These are phyloP conservation scores for Penicillium argentinense DNA, from an alignment of 495 filamentous ascomycete genomes.

Conservation along the genomic window DNA sequence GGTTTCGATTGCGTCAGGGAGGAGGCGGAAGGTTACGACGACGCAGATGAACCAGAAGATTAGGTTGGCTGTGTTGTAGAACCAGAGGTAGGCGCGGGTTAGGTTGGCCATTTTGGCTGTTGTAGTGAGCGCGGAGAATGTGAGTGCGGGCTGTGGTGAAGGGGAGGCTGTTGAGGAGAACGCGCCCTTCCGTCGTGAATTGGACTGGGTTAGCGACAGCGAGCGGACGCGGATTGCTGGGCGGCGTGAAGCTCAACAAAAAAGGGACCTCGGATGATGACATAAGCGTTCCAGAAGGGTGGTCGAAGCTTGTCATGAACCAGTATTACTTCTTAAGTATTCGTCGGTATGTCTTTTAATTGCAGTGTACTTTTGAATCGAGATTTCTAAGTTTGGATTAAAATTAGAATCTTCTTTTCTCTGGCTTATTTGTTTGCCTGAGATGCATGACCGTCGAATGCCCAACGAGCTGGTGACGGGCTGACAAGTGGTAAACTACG, in stretches of 20 bases:
- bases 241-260: constrained; percentile 12
- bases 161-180: neutral
- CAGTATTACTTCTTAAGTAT: neutral
- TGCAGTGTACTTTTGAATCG: no score
- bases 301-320: neutral
- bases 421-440: no score
- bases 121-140: no score
- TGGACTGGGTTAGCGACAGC: no score
- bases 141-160: no score
- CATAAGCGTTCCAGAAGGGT: constrained; percentile 27
- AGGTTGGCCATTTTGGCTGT: constrained; percentile 21
- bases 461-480: no score
- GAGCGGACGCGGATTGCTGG: no score
- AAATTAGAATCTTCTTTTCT: neutral
- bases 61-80: constrained; percentile 79
- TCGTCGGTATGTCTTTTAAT: neutral
- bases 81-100: constrained; percentile 61
- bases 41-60: constrained; percentile 74
- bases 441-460: no score
- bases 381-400: no score
- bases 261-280: constrained; percentile 23
- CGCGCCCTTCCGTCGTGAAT: constrained; percentile 2
- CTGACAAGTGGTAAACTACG: no score
- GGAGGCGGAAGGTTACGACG: constrained; percentile 53
- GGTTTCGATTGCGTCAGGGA: constrained; percentile 26